phyloP scores from a whole-genome alignment of 1,284 basidiomycete species.

The Mycena citricolor region DNA sequence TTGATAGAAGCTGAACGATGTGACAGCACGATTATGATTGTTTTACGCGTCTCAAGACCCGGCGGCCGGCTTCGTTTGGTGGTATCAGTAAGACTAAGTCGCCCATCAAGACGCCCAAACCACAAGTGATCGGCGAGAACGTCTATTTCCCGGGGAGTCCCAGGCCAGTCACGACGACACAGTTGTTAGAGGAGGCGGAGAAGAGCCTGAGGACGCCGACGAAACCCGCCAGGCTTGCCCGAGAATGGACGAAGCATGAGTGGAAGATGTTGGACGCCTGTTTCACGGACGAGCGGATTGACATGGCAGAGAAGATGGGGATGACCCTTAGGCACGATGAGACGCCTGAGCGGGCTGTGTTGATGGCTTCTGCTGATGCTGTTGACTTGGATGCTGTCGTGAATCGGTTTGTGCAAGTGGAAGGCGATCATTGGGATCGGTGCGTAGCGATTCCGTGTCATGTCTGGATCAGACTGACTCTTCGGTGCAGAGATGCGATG shows the following conservation, averaged over 20 bases:
- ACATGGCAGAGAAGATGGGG: slow-evolving; percentile 37
- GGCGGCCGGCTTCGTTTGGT: slow-evolving; percentile 26
- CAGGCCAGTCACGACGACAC: slow-evolving; percentile 45
- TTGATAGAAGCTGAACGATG: slow-evolving; percentile 7
- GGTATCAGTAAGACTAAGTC: slow-evolving; percentile 22
- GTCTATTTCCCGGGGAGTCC: slow-evolving; percentile 59
- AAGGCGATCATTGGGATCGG: slow-evolving; percentile 54
- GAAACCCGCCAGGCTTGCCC: slow-evolving; percentile 16
- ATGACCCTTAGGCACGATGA: slow-evolving; percentile 17
- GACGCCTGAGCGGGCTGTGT: slow-evolving; percentile 26
- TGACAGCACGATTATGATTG: slow-evolving; percentile 83
- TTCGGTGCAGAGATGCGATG: slow-evolving; percentile 48
- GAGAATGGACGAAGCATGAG: slow-evolving; percentile 66
- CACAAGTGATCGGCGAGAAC: slow-evolving; percentile 49
- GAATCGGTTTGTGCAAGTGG: slow-evolving; percentile 47
- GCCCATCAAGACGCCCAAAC: no score
- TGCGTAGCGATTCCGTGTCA: slow-evolving; percentile 31
- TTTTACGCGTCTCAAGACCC: slow-evolving; percentile 48
- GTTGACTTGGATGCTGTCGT: slow-evolving; percentile 56
- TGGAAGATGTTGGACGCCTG: slow-evolving; percentile 77
- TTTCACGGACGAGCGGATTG: slow-evolving; percentile 66
- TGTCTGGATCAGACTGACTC: slow-evolving; percentile 10
- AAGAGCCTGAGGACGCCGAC: slow-evolving; percentile 19
- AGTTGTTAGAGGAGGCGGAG: slow-evolving; percentile 62
- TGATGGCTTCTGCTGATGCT: slow-evolving; percentile 47